Base-by-base conservation (phyloP, 257 asterid genomes). In the Ocimum tenuiflorum region DNA sequence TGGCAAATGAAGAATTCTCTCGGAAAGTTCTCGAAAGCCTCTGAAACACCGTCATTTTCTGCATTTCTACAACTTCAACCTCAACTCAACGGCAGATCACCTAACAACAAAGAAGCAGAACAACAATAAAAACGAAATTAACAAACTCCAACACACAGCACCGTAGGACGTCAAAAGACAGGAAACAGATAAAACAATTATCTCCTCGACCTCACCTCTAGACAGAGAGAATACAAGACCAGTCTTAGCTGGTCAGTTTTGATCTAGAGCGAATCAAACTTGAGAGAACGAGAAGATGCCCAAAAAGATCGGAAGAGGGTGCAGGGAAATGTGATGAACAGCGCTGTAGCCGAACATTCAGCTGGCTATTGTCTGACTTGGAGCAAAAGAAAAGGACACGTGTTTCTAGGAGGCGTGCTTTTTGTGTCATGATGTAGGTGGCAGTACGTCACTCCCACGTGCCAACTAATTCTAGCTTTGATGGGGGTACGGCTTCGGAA, bases 1-100 rank as follows among this genome's bases (percentile, higher is more conserved):
- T 85, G 50, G 87, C 79, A 23, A 85, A 62, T 55, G 94, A 63
- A 51, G 88, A 71, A 85, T 80, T 80, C 3, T 82, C 88, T 13
- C 88, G 80, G 61, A 81, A 84, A 35, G 67, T 83, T 36, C 83
- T 74, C 5, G 89, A 81, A 67, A 85, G 78, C 64, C 86, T 75
- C 78, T 75, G 81, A 59, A 86, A 65, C 76, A 73, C 54, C 77
- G 86, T 68, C 80, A 87, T 75, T 55, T 80, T 75, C 73, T 51
- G 72, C 87, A 76, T 69, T 57, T 59, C 33, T 60, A 14, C 12
- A 46, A 51, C 63, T 20, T 51, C 56, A 17, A 62, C 33, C 50
- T 18, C 14, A 52, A 50, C 31, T 50, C 49, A 17, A 62, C 77
- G 35, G 42, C 50, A 69, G 62, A 53, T 79, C 75, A 75, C 55